Evolutionary conservation across 2,329 filamentous ascomycete species (phyloP).

Genomic region (Colletotrichum viniferum): DNA sequence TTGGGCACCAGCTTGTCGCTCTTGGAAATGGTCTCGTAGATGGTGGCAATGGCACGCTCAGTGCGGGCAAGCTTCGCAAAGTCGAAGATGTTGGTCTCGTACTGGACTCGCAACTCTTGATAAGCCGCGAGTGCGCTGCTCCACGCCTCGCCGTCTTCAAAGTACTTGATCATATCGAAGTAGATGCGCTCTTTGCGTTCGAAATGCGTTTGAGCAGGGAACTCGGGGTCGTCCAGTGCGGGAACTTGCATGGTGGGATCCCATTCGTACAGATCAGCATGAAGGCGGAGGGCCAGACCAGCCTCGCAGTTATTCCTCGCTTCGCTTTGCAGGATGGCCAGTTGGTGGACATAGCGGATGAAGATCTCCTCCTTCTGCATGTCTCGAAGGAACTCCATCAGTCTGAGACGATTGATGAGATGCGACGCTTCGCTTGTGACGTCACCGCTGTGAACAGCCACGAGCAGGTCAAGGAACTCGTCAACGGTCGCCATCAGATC

Average conservation of each 20-base stretch:
- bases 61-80: slow-evolving; percentile 90
- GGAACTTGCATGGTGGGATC: slow-evolving; percentile 71
- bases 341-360: slow-evolving; percentile 91
- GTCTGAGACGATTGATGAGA: slow-evolving; percentile 83
- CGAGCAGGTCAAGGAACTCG: slow-evolving; percentile 87
- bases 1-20: slow-evolving; percentile 79
- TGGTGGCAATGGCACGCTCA: slow-evolving; percentile 87
- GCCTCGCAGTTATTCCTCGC: slow-evolving; percentile 85
- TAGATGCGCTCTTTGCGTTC: slow-evolving; percentile 92
- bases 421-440: slow-evolving; percentile 75
- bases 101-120: slow-evolving; percentile 88
- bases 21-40: slow-evolving; percentile 87
- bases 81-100: slow-evolving; percentile 88
- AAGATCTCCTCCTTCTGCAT: slow-evolving; percentile 98
- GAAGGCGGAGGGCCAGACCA: slow-evolving; percentile 84
- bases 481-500: slow-evolving; percentile 85
- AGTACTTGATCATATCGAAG: slow-evolving; percentile 93
- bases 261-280: slow-evolving; percentile 94
- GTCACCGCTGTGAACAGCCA: slow-evolving; percentile 84
- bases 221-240: slow-evolving; percentile 73
- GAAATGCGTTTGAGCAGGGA: slow-evolving; percentile 84
- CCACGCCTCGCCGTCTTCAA: slow-evolving; percentile 95
- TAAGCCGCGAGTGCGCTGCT: slow-evolving; percentile 86
- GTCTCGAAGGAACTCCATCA: slow-evolving; percentile 96
- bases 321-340: slow-evolving; percentile 77